These are phyloP conservation scores for Prunus yedoensis DNA, from an alignment of 331 rosid species.

Conservation along the genomic window DNA sequence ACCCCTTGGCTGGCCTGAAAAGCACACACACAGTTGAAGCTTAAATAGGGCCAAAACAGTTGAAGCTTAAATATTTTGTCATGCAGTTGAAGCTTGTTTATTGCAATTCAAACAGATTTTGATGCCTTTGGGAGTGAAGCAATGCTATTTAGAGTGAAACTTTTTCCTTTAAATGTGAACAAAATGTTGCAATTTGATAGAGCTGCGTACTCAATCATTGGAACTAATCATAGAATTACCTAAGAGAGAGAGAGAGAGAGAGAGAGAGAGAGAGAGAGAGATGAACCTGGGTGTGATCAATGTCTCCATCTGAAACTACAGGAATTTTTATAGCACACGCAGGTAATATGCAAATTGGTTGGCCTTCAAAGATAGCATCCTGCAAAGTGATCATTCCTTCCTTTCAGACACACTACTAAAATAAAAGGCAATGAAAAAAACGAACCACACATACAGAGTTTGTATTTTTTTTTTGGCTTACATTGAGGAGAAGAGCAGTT, in stretches of 20 bases:
- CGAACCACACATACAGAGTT: not conserved
- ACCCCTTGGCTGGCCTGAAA: slow-evolving; percentile 1
- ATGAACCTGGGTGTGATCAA: not conserved
- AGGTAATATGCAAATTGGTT: slow-evolving; percentile 23
- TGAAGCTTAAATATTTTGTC: too few relatives aligned
- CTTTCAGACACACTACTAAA: too few relatives aligned
- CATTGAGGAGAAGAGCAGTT: slow-evolving; percentile 38
- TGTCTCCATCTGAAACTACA: slow-evolving; percentile 14
- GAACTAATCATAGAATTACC: too few relatives aligned
- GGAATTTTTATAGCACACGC: slow-evolving; percentile 14
- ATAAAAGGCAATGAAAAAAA: not conserved
- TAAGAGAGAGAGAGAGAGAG: not conserved
- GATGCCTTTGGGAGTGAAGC: too few relatives aligned
- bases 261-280: not conserved
- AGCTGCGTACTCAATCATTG: too few relatives aligned
- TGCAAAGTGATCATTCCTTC: slow-evolving; percentile 4
- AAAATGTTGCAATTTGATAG: too few relatives aligned
- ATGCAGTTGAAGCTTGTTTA: too few relatives aligned
- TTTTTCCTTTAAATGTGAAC: too few relatives aligned
- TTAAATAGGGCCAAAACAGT: not conserved
- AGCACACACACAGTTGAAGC: too few relatives aligned
- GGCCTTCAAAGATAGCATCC: slow-evolving; percentile 20
- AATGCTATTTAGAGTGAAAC: too few relatives aligned
- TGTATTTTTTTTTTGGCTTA: not conserved
- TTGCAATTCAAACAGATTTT: too few relatives aligned